Evolutionary conservation across 2,329 filamentous ascomycete genomes (phyloP).

Genomic region (Falciphora oryzae): DNA sequence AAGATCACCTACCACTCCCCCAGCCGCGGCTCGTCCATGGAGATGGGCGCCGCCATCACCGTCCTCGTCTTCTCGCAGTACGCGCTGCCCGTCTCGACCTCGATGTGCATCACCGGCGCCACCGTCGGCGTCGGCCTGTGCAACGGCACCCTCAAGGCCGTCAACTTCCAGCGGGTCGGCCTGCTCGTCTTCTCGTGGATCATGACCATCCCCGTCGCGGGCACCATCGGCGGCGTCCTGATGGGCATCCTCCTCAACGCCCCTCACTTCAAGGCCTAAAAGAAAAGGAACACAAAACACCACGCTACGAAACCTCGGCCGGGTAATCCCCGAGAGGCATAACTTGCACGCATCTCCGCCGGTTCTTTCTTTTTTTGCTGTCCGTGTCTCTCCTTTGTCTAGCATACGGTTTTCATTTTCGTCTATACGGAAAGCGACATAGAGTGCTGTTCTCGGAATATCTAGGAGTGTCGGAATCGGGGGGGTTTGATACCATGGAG

Average conservation of each 20-base stretch:
- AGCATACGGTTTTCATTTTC: no score
- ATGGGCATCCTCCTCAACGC: constrained; percentile 50
- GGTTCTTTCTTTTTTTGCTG: no score
- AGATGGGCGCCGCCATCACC: constrained; percentile 72
- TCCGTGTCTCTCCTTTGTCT: no score
- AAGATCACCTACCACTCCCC: constrained; percentile 67
- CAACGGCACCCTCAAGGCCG: constrained; percentile 64
- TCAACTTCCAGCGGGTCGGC: constrained; percentile 70
- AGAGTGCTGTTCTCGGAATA: no score
- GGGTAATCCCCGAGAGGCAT: no score
- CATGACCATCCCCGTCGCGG: constrained; percentile 57
- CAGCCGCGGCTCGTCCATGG: constrained; percentile 60
- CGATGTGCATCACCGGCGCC: constrained; percentile 75
- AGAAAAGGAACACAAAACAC: no score
- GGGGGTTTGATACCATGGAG: no score
- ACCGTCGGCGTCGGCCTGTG: constrained; percentile 74
- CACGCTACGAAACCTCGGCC: no score
- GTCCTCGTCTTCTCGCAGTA: constrained; percentile 71
- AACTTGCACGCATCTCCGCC: no score
- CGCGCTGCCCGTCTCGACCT: constrained; percentile 69
- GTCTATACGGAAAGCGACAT: no score
- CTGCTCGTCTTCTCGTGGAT: constrained; percentile 64
- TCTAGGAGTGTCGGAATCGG: no score
- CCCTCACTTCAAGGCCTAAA: constrained; percentile 41
- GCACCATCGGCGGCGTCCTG: constrained; percentile 45